Base-by-base conservation (phyloP, 306 rosid species). In the Dryas octopetala region DNA sequence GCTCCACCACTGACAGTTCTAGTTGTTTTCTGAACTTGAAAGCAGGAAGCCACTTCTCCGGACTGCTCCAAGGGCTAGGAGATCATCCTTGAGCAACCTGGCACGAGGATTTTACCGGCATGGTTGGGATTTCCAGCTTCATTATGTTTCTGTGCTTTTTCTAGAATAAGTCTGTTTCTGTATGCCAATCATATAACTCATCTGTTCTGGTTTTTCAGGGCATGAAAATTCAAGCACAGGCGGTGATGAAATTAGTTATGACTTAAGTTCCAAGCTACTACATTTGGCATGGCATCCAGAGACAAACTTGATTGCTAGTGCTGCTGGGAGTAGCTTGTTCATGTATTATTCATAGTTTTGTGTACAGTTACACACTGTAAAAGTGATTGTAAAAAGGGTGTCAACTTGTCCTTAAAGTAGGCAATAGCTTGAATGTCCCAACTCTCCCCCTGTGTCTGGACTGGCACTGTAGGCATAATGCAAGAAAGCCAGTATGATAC, bases 271-370 rank as follows among this genome's bases (percentile, higher is more conserved):
- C 58, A 85, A 73, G 87, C 76, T 91, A 45, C 75, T 87, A 41
- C 90, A 77, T 72, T 66, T 87, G 58, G 90, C 90, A 59, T 89
- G 93, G 91, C 89, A 87, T 84, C 93, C 97, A 47, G 79, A 85
- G 60, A 76, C 68, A 68, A 78, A 88, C 82, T 49, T 89, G 74
- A 87, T 89, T 64, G 91, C 90, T 9, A 82, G 86, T 82, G 93
- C 89, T 12, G 75, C 88, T 69, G 88, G 85, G 77, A 85, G 74
- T 70, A 82, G 89, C 80, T 77, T 91, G 83, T 65, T 81, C 68
- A 73, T 91, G 85, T 89, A 87, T 61, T 76, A 80, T 76, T 85
- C 86, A 0, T 85, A 82, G 73, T 47, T 62, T 68, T 64, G 19
- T 80, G 76, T 77, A 84, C 47, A 67, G 83, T 69, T 53, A 7